These are phyloP conservation scores for Xylaria bambusicola DNA, from an alignment of 495 filamentous ascomycete species.

Conservation along the genomic window DNA sequence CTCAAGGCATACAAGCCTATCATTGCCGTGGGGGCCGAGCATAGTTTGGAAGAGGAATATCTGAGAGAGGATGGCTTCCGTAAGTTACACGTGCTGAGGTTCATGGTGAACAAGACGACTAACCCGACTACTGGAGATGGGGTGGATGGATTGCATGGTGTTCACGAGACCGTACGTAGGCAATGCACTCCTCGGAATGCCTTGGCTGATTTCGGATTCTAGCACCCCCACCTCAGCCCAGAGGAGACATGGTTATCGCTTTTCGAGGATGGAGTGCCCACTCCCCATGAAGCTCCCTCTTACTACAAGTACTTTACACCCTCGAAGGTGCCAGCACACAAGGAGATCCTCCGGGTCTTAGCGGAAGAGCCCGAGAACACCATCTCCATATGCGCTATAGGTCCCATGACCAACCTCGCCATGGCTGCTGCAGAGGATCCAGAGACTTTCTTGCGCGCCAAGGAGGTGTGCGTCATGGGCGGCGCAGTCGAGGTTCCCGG, in stretches of 20 bases:
- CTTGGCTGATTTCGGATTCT: too few relatives aligned
- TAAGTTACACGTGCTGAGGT: too few relatives aligned
- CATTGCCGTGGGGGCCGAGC: conserved; percentile 81
- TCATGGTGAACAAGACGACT: too few relatives aligned
- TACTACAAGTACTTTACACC: conserved; percentile 65
- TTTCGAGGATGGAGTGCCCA: conserved; percentile 60
- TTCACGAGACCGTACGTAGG: conserved; percentile 76
- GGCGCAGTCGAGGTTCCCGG: conserved; percentile 80
- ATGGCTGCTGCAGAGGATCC: conserved; percentile 82
- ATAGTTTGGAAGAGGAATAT: conserved; percentile 79
- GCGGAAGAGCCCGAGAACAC: conserved; percentile 76
- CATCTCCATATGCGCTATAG: conserved; percentile 85
- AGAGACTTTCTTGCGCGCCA: conserved; percentile 81
- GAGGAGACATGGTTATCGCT: conserved; percentile 81
- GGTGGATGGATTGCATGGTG: conserved; percentile 84
- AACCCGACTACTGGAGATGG: too few relatives aligned
- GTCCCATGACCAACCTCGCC: conserved; percentile 89
- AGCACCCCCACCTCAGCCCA: conserved; percentile 88
- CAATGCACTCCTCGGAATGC: too few relatives aligned
- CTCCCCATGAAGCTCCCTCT: conserved; percentile 40
- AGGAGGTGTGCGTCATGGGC: conserved; percentile 96
- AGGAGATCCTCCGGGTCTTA: conserved; percentile 82
- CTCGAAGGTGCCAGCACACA: conserved; percentile 68
- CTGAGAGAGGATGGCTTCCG: conserved; percentile 91
- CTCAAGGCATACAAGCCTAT: conserved; percentile 72